Evolutionary conservation across 805 yeast species (phyloP), one percentile per base, ranked within the genome.

Genomic region (Danielia reshetovae): DNA sequence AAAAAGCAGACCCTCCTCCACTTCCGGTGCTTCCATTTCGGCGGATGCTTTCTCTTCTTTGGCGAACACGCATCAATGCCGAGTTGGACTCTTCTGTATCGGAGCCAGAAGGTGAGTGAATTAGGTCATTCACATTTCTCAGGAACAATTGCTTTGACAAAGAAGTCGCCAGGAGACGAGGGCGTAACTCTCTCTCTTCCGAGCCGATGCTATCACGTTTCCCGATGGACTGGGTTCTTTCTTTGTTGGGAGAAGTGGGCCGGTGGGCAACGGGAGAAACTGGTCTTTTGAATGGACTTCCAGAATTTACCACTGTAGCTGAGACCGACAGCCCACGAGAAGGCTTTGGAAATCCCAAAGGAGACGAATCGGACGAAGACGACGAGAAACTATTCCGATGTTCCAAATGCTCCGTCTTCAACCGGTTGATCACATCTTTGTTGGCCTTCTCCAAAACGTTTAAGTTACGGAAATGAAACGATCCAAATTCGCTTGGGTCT

Each of bases 391-490:
- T 71, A 36, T 61, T 67, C 42, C 61, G 66, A 46, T 76, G 79
- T 44, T 79, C 85, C 44, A 81, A 46, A 56, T 86, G 95, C 55
- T 90, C 97, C 19, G 72, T 81, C 51, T 88, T 85, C 53, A 93
- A 72, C 43, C 96, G 68, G 51, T 85, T 85, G 43, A 93, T 87
- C 10, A 85, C 89, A 60, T 89, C 97, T 52, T 86, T 87, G 54
- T 93, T 93, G 7, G 96, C 97, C 49, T 84, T 85, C 48, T 93
- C 97, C 36, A 94, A 70, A 5, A 93, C 93, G 4, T 90, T 81
- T 24, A 93, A 63, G 55, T 93, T 93, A 45, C 96, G 72, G 61
- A 85, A 93, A 39, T 85, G 81, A 59, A 93, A 93, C 4, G 93
- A 81, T 0, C 99, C 99, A 72, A 93, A 93, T 50, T 90, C 90